Base-by-base conservation (phyloP, 768 basidiomycete genomes). In the Lyophyllum shimeji region DNA sequence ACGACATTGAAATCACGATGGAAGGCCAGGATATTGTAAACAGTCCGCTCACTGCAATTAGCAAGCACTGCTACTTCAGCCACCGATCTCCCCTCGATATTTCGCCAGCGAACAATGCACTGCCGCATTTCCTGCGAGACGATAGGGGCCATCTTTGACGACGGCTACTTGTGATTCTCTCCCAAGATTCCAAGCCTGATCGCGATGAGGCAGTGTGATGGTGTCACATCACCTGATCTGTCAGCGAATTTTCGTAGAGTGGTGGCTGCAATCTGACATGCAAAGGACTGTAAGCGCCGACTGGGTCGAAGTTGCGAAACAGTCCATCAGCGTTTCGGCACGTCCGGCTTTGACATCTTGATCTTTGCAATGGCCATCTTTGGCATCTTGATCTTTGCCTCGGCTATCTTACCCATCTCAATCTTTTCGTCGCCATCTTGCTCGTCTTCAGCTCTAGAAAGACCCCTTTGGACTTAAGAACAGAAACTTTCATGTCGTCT, bases 11-110 rank as follows among this genome's bases (percentile, higher is more conserved):
- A n/a, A n/a, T n/a, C n/a, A n/a, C 52, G 55, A 27, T 66, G 47
- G 31, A 60, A 40, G 1, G 48, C 12, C 4, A 69, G 57, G 24
- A 64, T 50, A 15, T 65, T 50, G 40, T 61, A 67, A 18, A 69
- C 53, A 2, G 43, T 44, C 18, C 43, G 8, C 43, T 44, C 43
- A 48, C 59, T 47, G 53, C 60, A 63, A 18, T 58, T 56, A 20
- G 64, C 61, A 50, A 66, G 56, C n/a, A 24, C 25, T 2, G 59
- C 58, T 39, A 64, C 62, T 34, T 64, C 59, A 7, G 20, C n/a
- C n/a, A n/a, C n/a, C n/a, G n/a, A n/a, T n/a, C n/a, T n/a, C n/a
- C n/a, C n/a, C n/a, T n/a, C n/a, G n/a, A n/a, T n/a, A n/a, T n/a
- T n/a, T n/a, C n/a, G n/a, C n/a, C n/a, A n/a, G n/a, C n/a, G n/a